phyloP scores from a whole-genome alignment of 257 asterid genomes.

The Nicotiana obtusifolia region DNA sequence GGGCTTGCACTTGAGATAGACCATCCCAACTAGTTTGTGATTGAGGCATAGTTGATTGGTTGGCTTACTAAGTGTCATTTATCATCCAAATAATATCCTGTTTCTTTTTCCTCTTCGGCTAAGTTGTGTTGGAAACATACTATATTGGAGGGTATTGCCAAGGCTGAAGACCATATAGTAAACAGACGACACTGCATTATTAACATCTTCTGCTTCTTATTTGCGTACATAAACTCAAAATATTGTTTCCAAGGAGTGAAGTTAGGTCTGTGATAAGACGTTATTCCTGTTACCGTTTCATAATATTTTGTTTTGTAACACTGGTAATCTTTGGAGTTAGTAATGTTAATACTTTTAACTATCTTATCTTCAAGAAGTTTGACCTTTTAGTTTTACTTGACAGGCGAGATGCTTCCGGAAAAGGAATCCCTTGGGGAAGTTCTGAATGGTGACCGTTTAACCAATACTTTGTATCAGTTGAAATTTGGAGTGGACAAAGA shows the following conservation, averaged over 20 bases:
- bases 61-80: background rate
- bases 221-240: background rate
- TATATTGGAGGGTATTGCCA: background rate
- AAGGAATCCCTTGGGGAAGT: slow-evolving; percentile 73
- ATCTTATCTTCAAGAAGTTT: slow-evolving; percentile 6
- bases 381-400: slow-evolving; percentile 12
- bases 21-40: background rate
- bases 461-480: slow-evolving; percentile 52
- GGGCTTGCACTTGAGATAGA: slow-evolving; percentile 18
- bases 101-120: background rate
- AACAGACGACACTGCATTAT: background rate
- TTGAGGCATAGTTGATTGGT: background rate
- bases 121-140: background rate
- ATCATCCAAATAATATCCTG: background rate
- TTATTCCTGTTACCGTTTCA: background rate
- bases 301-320: background rate
- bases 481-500: slow-evolving; percentile 53
- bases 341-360: background rate
- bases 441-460: slow-evolving; percentile 60
- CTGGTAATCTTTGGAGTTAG: background rate
- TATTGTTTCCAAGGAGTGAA: background rate
- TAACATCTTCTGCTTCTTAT: background rate
- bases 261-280: background rate
- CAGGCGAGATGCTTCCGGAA: slow-evolving; percentile 57
- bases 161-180: background rate